phyloP scores from a whole-genome alignment of 2,329 filamentous ascomycete genomes.

The Niveomyces coronatus region DNA sequence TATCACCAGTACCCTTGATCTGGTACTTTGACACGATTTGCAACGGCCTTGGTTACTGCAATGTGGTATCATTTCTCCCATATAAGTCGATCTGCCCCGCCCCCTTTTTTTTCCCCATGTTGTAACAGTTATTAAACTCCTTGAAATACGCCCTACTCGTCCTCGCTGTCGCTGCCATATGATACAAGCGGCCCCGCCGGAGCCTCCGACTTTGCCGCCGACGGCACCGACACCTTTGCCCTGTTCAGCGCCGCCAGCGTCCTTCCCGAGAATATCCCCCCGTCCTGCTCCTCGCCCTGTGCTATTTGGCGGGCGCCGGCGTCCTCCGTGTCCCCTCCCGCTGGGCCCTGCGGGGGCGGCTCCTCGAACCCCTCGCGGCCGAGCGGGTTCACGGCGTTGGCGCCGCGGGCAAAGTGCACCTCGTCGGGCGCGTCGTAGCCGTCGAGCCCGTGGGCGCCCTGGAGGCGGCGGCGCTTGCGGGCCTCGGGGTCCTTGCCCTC shows the following conservation, averaged over 20 bases:
- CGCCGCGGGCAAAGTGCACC: conserved; percentile 79
- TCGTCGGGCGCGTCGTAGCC: conserved; percentile 93
- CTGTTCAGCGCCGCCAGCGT: conserved; percentile 70
- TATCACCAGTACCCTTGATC: too few species aligned
- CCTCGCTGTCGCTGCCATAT: conserved; percentile 86
- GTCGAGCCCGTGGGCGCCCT: conserved; percentile 78
- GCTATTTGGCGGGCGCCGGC: too few species aligned
- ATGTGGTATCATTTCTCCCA: conserved; percentile 11
- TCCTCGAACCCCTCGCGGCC: conserved; percentile 51
- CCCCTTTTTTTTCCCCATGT: conserved; percentile 13
- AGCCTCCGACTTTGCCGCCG: conserved; percentile 41
- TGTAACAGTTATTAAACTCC: conserved; percentile 8
- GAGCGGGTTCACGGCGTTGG: conserved; percentile 51
- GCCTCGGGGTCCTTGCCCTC: conserved; percentile 85
- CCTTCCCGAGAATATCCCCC: conserved; percentile 70
- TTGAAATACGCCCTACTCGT: conserved; percentile 24
- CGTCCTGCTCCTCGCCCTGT: conserved; percentile 23
- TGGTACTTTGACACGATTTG: too few species aligned
- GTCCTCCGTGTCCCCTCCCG: too few species aligned
- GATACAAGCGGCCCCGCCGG: conserved; percentile 66
- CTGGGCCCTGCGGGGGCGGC: too few species aligned
- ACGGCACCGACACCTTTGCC: conserved; percentile 42
- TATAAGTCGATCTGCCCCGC: too few species aligned
- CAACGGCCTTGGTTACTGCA: too few species aligned
- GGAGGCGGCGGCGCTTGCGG: conserved; percentile 77